Percentiles rank a stretch among this genome's conserved stretches.
Conservation (phyloP, 805 yeast genomes). For the Blastobotrys mokoenaii region DNA sequence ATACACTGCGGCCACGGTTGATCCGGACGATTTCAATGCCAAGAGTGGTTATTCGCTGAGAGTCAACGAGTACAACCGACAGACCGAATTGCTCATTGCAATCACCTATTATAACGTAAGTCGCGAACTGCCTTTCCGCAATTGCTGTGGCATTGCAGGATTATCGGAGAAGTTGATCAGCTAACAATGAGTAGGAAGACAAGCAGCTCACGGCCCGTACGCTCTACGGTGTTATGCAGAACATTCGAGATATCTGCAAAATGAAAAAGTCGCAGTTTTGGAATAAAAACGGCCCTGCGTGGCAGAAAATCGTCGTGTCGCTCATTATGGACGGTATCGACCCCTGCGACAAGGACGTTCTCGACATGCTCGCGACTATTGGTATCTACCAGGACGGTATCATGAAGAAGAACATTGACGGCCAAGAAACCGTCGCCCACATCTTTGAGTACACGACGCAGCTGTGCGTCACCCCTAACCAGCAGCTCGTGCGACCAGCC, state of each 20-base stretch:
- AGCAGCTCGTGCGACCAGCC: conserved; percentile 46
- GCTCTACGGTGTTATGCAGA: conserved; percentile 55
- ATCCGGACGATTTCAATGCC: conserved; percentile 54
- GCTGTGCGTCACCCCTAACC: conserved; percentile 33
- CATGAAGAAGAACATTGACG: conserved; percentile 52
- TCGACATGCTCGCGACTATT: conserved; percentile 54
- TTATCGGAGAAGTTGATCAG: neutral
- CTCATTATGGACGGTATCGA: conserved; percentile 59
- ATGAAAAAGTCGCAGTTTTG: conserved; percentile 36
- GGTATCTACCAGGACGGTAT: conserved; percentile 62
- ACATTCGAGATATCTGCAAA: conserved; percentile 51
- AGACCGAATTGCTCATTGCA: conserved; percentile 54
- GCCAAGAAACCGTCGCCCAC: conserved; percentile 54
- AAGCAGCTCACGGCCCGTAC: conserved; percentile 53
- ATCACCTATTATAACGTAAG: conserved; percentile 49
- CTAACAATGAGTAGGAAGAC: conserved; percentile 34
- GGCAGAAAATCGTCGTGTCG: conserved; percentile 61
- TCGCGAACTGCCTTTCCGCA: too few relatives aligned
- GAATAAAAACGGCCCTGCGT: conserved; percentile 44
- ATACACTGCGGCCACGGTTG: conserved; percentile 59
- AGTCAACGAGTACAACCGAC: conserved; percentile 47
- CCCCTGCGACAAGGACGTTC: conserved; percentile 53
- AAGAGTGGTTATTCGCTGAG: conserved; percentile 48
- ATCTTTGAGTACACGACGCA: conserved; percentile 59
- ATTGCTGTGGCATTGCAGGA: too few relatives aligned